Evolutionary conservation across 164 flowering plant species (phyloP), one percentile per base, ranked within the genome.

Genomic region (Piper longum): DNA sequence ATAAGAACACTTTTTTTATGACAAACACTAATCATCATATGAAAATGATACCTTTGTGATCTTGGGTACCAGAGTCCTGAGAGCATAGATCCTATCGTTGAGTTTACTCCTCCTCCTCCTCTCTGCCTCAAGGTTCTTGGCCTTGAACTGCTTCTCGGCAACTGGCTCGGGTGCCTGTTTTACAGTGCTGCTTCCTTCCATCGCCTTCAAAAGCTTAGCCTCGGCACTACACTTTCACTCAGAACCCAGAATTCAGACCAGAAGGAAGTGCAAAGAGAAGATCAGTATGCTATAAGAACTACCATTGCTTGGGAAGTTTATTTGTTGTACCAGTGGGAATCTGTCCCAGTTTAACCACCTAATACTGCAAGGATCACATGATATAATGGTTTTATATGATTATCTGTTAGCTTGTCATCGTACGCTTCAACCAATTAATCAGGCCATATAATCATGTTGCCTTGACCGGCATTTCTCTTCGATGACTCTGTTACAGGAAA

Each of bases 81-180:
- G 80, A 43, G 69, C 68, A 3, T 81, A 72, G 61, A 85, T 82
- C 70, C 83, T 70, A 12, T 75, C 77, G 61, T 74, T 71, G 67
- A 91, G 87, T 65, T 78, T 88, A 66, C 67, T 55, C 60, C 98
- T 78, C 64, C 96, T 72, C 40, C 45, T 77, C 68, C 96, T 83
- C 78, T 91, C 98, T 1, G 98, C 85, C 1, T 62, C 43, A 41
- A 91, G 82, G 79, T 89, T 91, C 79, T 81, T 81, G 17, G 96
- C 84, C 65, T 84, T 89, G 80, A 19, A 82, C 14, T 17, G 64
- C 40, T 62, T 59, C 66, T 19, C 60, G 52, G 12, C 64, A 19
- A 39, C 9, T 41, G 41, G 60, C 14, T 57, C 41, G 60, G 52
- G 14, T 5, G 52, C 8, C 52, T 48, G 14, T 14, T 3, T 48